Conservation (phyloP, 176 grass and related monocot species). For the Leersia perrieri region DNA sequence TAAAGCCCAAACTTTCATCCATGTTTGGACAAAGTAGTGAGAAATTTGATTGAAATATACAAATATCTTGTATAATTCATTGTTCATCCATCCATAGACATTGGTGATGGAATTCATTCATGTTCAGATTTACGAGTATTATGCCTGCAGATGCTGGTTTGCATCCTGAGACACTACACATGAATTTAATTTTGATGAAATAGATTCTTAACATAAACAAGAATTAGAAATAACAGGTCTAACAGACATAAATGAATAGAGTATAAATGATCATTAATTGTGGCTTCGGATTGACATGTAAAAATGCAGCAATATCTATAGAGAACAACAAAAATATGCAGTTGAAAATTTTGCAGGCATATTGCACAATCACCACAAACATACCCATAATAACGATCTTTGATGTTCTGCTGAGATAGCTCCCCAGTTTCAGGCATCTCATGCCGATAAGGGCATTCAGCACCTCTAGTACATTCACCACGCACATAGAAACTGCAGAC, state of each 20-base stretch:
- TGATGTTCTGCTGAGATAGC: slow-evolving; percentile 97
- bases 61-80: not conserved
- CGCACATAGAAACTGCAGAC: slow-evolving; percentile 96
- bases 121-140: not conserved
- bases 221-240: not conserved
- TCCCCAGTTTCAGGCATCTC: slow-evolving; percentile 99
- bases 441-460: slow-evolving; percentile 94
- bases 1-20: not conserved
- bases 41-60: not conserved
- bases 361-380: slow-evolving; percentile 12
- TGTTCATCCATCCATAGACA: not conserved
- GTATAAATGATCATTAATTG: not conserved
- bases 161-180: not conserved
- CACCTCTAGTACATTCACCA: slow-evolving; percentile 94
- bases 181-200: not conserved
- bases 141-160: not conserved
- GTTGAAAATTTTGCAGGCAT: not conserved
- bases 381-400: slow-evolving; percentile 99
- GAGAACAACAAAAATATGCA: not conserved
- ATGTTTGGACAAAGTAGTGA: not conserved
- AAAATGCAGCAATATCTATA: not conserved
- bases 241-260: not conserved
- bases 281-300: not conserved
- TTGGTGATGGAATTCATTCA: not conserved
- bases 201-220: not conserved